phyloP scores from a whole-genome alignment of 2,329 filamentous ascomycete genomes.

The Trichoderma sp. region DNA sequence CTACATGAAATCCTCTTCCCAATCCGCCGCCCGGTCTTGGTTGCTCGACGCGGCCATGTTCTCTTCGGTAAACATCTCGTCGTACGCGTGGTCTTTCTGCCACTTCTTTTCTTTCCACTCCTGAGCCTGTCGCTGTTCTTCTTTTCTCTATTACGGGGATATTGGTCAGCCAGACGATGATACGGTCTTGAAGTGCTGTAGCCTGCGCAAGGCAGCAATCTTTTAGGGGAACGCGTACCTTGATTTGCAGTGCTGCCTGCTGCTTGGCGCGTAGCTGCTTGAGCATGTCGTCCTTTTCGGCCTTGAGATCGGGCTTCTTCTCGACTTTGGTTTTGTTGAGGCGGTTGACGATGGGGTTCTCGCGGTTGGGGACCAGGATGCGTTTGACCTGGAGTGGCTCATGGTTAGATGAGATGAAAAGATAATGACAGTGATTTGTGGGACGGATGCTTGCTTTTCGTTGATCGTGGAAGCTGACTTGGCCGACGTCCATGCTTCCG shows the following conservation, averaged over 20 bases:
- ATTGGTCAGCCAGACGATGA: neutral
- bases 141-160: slow-evolving; percentile 61
- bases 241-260: slow-evolving; percentile 59
- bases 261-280: slow-evolving; percentile 73
- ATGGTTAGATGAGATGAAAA: neutral
- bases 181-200: no score
- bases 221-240: slow-evolving; percentile 50
- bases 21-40: slow-evolving; percentile 75
- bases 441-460: slow-evolving; percentile 57
- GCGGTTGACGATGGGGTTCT: slow-evolving; percentile 93
- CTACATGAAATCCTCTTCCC: slow-evolving; percentile 93
- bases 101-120: slow-evolving; percentile 88
- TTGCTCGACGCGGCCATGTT: slow-evolving; percentile 78
- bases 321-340: slow-evolving; percentile 96
- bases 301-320: slow-evolving; percentile 78
- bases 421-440: neutral
- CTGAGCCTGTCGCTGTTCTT: slow-evolving; percentile 71
- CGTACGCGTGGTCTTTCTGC: slow-evolving; percentile 97
- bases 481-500: slow-evolving; percentile 91
- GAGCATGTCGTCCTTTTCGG: slow-evolving; percentile 77
- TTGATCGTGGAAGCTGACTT: slow-evolving; percentile 90
- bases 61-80: slow-evolving; percentile 85
- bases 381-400: slow-evolving; percentile 66
- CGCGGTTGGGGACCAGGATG: slow-evolving; percentile 74
- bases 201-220: neutral